Evolutionary conservation across 768 basidiomycete species (phyloP).

Genomic region (Mycena rebaudengoi): DNA sequence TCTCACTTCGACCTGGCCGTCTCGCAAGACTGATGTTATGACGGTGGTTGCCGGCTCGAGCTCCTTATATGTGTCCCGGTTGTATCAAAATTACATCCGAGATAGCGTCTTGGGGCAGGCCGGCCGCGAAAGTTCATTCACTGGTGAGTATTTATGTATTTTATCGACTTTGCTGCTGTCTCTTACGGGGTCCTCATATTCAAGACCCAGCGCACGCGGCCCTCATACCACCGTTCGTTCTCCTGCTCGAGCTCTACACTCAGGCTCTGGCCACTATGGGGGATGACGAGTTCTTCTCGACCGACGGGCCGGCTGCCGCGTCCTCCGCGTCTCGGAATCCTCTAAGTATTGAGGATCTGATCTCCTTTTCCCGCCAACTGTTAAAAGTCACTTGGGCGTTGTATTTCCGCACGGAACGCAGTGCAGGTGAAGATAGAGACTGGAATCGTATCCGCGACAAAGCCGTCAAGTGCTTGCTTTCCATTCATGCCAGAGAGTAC

Average conservation of each 20-base stretch:
- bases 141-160: background rate
- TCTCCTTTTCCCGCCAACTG: slow-evolving; percentile 73
- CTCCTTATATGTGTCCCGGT: slow-evolving; percentile 71
- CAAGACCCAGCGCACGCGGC: slow-evolving; percentile 55
- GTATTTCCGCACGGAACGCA: slow-evolving; percentile 48
- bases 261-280: slow-evolving; percentile 89
- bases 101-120: slow-evolving; percentile 16
- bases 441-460: slow-evolving; percentile 77
- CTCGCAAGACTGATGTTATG: slow-evolving; percentile 64
- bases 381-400: slow-evolving; percentile 85
- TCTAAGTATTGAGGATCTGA: slow-evolving; percentile 80
- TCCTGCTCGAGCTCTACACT: slow-evolving; percentile 82
- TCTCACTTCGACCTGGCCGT: slow-evolving; percentile 66
- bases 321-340: slow-evolving; percentile 65
- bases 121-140: slow-evolving; percentile 32
- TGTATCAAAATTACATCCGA: slow-evolving; percentile 74
- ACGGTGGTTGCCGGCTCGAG: slow-evolving; percentile 55
- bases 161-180: no score
- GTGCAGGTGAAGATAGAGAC: slow-evolving; percentile 43
- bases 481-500: slow-evolving; percentile 89
- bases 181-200: background rate
- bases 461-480: slow-evolving; percentile 78
- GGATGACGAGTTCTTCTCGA: slow-evolving; percentile 93
- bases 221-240: slow-evolving; percentile 69
- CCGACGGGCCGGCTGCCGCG: background rate